Evolutionary conservation across 2,329 filamentous ascomycete species (phyloP).

Genomic region (Diplodia mutila): DNA sequence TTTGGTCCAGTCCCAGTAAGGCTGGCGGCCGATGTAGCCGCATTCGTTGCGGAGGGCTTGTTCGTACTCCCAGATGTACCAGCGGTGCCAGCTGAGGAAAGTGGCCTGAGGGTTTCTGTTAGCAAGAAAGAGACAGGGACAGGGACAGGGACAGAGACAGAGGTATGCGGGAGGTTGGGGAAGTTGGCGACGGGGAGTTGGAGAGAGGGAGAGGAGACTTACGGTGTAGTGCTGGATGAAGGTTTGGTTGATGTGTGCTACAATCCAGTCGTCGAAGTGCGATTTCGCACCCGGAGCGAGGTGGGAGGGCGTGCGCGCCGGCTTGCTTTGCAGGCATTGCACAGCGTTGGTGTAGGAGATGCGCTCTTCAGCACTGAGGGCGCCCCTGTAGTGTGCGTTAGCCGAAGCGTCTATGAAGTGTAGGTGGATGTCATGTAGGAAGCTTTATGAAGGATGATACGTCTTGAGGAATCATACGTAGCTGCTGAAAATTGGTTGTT

Average conservation of each 20-base stretch:
- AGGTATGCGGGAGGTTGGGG: neutral
- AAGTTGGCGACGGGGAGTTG: neutral
- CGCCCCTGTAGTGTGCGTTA: constrained; percentile 4
- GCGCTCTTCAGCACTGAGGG: constrained; percentile 31
- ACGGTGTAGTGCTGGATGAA: constrained; percentile 41
- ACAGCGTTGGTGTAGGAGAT: constrained; percentile 43
- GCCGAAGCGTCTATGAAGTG: neutral
- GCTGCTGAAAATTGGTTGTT: too few relatives aligned
- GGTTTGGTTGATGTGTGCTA: constrained; percentile 42
- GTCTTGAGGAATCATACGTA: too few relatives aligned
- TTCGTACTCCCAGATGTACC: constrained; percentile 49
- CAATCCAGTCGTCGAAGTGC: constrained; percentile 44
- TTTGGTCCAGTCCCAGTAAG: constrained; percentile 41
- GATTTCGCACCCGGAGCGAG: constrained; percentile 39
- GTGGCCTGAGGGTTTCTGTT: constrained; percentile 33
- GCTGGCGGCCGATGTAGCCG: constrained; percentile 47
- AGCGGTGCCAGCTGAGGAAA: constrained; percentile 47
- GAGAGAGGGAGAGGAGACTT: constrained; percentile 2
- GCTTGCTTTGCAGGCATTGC: constrained; percentile 39
- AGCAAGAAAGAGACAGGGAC: too few relatives aligned
- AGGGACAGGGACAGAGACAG: neutral
- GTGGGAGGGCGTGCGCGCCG: constrained; percentile 35
- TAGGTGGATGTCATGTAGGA: neutral
- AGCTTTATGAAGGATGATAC: neutral
- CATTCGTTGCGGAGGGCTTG: constrained; percentile 48